These are phyloP conservation scores for Penicillium frequentans DNA, from an alignment of 2,329 filamentous ascomycete species.

Conservation along the genomic window DNA sequence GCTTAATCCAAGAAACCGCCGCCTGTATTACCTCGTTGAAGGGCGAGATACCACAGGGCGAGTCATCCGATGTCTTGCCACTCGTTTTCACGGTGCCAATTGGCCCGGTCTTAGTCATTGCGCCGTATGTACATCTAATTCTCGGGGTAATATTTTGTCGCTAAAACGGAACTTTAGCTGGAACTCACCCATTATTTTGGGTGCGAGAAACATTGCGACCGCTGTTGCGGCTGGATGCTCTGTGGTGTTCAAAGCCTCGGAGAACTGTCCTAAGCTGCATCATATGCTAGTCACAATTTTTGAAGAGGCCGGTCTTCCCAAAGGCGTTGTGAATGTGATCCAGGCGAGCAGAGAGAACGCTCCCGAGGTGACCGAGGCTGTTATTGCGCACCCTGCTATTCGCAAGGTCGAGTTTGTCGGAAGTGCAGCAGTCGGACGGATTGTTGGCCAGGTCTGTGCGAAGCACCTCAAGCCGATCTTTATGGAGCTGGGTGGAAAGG, in stretches of 20 bases:
- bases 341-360: constrained; percentile 46
- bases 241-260: constrained; percentile 39
- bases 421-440: constrained; percentile 7
- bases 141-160: not conserved
- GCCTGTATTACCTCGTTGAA: not conserved
- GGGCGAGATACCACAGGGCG: not conserved
- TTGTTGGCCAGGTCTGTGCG: constrained; percentile 6
- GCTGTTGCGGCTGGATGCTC: constrained; percentile 1
- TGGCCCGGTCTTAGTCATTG: not conserved
- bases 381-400: constrained; percentile 10
- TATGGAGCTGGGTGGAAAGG: constrained; percentile 17
- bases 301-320: constrained; percentile 69
- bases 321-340: constrained; percentile 70
- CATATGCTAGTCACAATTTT: constrained; percentile 57
- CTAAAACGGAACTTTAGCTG: not conserved
- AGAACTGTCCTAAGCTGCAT: constrained; percentile 60
- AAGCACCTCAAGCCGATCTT: constrained; percentile 10
- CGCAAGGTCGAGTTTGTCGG: constrained; percentile 14
- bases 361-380: constrained; percentile 36
- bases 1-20: not conserved
- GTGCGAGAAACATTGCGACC: not conserved
- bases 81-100: not conserved
- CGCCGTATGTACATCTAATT: not conserved
- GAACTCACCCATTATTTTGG: not conserved
- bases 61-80: too few relatives aligned